phyloP scores from a whole-genome alignment of 139 green algal species.

The Coelastrella sp. region DNA sequence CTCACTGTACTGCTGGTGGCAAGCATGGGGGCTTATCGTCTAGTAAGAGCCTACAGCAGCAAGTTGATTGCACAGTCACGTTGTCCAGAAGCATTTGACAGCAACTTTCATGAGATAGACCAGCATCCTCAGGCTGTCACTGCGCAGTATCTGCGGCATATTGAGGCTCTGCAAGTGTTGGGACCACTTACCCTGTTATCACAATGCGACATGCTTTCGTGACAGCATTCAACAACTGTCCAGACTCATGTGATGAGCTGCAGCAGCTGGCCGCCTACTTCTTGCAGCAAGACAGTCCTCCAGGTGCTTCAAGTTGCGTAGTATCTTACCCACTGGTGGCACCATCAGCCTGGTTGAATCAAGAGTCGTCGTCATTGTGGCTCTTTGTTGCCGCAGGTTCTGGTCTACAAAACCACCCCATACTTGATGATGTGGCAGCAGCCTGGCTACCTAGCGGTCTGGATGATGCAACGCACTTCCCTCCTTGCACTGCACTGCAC shows the following conservation, averaged over 20 bases:
- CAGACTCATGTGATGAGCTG: too few species aligned
- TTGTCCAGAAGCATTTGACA: not conserved
- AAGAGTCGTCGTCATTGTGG: too few species aligned
- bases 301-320: too few species aligned
- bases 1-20: constrained; percentile 21
- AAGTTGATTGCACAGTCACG: too few species aligned
- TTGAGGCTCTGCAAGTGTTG: not conserved
- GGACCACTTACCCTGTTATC: not conserved
- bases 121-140: not conserved
- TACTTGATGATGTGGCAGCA: constrained; percentile 24
- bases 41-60: constrained; percentile 8
- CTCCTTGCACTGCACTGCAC: constrained; percentile 27
- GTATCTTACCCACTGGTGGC: too few species aligned
- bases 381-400: constrained; percentile 7
- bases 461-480: constrained; percentile 23
- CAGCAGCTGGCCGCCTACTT: too few species aligned
- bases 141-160: not conserved
- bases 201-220: not conserved
- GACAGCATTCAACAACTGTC: not conserved
- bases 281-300: too few species aligned
- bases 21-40: constrained; percentile 18
- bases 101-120: not conserved
- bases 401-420: constrained; percentile 3
- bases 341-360: too few species aligned
- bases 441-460: constrained; percentile 11